Evolutionary conservation across 1,284 basidiomycete species (phyloP).

Genomic region (Grifola frondosa): DNA sequence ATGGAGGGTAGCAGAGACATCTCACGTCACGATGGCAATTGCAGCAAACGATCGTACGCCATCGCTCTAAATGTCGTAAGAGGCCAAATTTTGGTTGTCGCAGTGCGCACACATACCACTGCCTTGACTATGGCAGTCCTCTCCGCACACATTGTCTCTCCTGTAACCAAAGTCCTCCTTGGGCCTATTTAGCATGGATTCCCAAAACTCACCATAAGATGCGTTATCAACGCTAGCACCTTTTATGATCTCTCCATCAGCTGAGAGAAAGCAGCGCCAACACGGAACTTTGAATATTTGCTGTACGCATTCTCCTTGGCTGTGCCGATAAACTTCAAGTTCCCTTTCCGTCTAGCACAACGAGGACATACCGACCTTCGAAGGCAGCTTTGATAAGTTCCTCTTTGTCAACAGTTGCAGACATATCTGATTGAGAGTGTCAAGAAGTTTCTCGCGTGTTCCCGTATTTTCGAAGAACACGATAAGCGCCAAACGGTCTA

Average conservation of each 20-base stretch:
- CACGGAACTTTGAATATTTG: conserved; percentile 85
- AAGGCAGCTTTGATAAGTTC: conserved; percentile 34
- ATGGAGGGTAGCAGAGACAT: not conserved
- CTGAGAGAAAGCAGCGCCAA: conserved; percentile 81
- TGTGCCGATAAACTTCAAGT: conserved; percentile 24
- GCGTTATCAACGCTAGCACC: conserved; percentile 92
- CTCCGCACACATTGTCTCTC: conserved; percentile 84
- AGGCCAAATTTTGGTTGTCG: too few relatives aligned
- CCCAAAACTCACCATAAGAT: conserved; percentile 70
- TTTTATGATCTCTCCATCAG: conserved; percentile 71
- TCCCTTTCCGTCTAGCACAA: not conserved
- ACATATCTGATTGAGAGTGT: conserved; percentile 49
- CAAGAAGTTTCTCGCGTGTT: conserved; percentile 55
- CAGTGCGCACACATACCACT: conserved; percentile 70
- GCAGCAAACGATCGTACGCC: conserved; percentile 66
- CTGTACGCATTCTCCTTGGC: conserved; percentile 62
- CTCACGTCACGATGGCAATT: conserved; percentile 72
- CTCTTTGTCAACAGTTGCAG: conserved; percentile 25
- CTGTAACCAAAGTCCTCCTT: conserved; percentile 34
- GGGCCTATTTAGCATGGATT: too few relatives aligned
- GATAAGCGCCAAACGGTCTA: too few relatives aligned
- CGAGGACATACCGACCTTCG: conserved; percentile 29
- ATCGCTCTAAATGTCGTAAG: conserved; percentile 70
- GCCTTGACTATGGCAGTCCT: conserved; percentile 87
- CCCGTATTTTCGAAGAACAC: too few relatives aligned